Percentiles rank a stretch among this genome's conserved stretches.
Conservation (phyloP, 768 basidiomycete genomes). For the Plicaturopsis crispa region DNA sequence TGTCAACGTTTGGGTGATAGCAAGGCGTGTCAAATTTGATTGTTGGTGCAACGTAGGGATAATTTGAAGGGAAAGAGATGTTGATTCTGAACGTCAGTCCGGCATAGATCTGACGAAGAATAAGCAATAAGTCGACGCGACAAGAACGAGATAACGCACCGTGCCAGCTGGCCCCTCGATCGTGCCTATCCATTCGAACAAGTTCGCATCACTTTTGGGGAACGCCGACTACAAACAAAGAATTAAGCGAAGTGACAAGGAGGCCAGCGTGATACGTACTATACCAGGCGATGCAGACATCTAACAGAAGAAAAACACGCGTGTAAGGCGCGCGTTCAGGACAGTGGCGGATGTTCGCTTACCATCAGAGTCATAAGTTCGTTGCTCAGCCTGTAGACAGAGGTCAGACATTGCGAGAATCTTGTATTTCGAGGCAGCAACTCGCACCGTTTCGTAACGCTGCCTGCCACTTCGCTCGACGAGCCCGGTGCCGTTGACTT, state of each 20-base stretch:
- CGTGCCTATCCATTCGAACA: constrained; percentile 88
- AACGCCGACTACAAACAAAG: constrained; percentile 66
- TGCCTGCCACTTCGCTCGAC: constrained; percentile 55
- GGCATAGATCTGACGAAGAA: constrained; percentile 52
- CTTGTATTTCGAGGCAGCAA: too few species aligned
- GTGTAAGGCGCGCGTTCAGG: neutral
- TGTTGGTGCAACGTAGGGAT: constrained; percentile 78
- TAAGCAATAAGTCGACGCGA: neutral
- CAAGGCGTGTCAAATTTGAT: constrained; percentile 89
- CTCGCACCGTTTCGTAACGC: constrained; percentile 86
- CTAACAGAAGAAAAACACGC: constrained; percentile 26
- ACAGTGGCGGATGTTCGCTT: constrained; percentile 15
- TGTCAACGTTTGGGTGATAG: constrained; percentile 88
- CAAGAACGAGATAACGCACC: constrained; percentile 30
- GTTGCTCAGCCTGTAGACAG: constrained; percentile 52
- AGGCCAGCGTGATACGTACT: constrained; percentile 34
- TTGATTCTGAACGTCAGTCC: constrained; percentile 78
- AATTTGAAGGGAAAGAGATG: constrained; percentile 80
- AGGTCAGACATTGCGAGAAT: constrained; percentile 6
- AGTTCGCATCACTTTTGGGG: constrained; percentile 78
- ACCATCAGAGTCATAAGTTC: constrained; percentile 91
- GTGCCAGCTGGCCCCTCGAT: constrained; percentile 79
- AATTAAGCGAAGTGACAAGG: neutral
- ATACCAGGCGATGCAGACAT: constrained; percentile 89
- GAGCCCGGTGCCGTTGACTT: constrained; percentile 52